Evolutionary conservation across 345 rosid species (phyloP), one percentile per base, ranked within the genome.

Genomic region (Populus davidiana): DNA sequence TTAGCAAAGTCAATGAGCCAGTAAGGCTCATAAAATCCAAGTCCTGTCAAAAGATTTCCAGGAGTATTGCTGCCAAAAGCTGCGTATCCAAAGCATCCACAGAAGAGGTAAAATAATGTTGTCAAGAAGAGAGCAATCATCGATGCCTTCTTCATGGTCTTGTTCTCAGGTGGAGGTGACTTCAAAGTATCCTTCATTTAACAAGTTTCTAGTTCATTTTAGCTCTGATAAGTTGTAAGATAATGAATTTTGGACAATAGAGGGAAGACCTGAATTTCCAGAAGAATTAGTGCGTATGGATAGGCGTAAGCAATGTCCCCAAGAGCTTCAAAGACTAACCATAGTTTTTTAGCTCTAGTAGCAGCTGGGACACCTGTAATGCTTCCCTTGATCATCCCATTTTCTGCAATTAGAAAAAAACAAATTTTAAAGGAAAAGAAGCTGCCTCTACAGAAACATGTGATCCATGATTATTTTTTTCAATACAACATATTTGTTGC

Each of bases 161-260:
- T 50, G 36, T 21, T 75, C 68, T 75, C 79, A 9, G 79, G 74
- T 69, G 79, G 79, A 54, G 74, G 74, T 17, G 79, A 77, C 49
- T 62, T 69, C 83, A 84, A 67, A 18, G 89, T 87, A 43, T 87
- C 87, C 89, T 87, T 82, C 84, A 84, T 43, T 73, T 12, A 23
- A 21, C 61, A 75, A 16, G 62, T 29, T 11, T 54, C 1, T 18
- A 23, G 21, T 33, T 31, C 8, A 49, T 17, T 5, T 52, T 21
- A 43, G 56, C 56, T 70, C 38, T 36, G 36, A 4, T 59, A 13
- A 2, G 13, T 13, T 0, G 14, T 44, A 44, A 0, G 50, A 44
- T 62, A 25, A 31, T 41, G 47, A 18, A 33, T 31, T 67, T n/a
- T 65, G 44, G 5, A 35, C 2, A 35, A 41, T 14, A 20, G 14